phyloP scores from a whole-genome alignment of 306 rosid species.

The Fagus crenata region DNA sequence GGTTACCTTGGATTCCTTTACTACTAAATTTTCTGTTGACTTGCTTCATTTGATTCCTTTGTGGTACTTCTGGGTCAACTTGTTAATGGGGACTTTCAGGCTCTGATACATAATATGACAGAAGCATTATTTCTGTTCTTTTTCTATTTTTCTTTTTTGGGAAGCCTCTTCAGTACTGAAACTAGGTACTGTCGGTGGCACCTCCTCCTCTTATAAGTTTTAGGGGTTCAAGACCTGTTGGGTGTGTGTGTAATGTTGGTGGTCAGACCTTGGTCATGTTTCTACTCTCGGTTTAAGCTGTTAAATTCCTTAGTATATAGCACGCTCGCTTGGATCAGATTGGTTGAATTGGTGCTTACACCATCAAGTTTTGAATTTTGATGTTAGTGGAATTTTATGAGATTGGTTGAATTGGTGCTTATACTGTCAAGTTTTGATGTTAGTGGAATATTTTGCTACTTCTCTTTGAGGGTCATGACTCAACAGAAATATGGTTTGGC shows the following conservation, averaged over 20 bases:
- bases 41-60: not conserved
- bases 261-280: not conserved
- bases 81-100: not conserved
- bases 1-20: not conserved
- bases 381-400: not conserved
- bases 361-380: too few species aligned
- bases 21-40: not conserved
- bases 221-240: too few species aligned
- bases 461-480: not conserved
- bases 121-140: not conserved
- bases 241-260: not conserved
- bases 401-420: not conserved
- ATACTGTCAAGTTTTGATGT: not conserved
- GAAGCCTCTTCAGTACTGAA: not conserved
- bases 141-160: not conserved
- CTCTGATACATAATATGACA: not conserved
- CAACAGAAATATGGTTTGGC: not conserved
- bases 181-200: too few species aligned
- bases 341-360: too few species aligned
- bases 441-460: not conserved
- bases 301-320: not conserved
- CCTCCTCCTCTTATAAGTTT: too few species aligned
- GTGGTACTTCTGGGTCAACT: not conserved
- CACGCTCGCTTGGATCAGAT: too few species aligned
- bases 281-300: not conserved